These are phyloP conservation scores for Xylariaceae sp. DNA, from an alignment of 2,329 filamentous ascomycete genomes.

Conservation along the genomic window DNA sequence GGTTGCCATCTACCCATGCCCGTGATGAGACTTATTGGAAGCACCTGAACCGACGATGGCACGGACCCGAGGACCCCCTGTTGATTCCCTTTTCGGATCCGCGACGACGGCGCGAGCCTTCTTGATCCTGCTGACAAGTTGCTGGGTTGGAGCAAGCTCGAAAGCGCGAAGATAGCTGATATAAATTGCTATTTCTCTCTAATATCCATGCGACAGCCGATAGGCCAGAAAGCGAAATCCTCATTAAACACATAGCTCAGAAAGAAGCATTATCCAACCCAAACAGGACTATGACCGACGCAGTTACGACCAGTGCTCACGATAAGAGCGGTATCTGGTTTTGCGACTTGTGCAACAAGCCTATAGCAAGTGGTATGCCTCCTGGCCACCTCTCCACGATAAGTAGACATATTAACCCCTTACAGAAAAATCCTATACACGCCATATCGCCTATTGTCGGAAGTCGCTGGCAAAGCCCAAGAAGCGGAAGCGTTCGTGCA, in stretches of 20 bases:
- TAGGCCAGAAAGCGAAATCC: neutral
- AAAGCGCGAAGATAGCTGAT: too few species aligned
- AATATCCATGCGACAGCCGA: neutral
- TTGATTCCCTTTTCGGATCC: too few species aligned
- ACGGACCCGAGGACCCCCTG: too few species aligned
- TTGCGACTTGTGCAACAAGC: slow-evolving; percentile 35
- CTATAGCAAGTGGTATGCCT: slow-evolving; percentile 32
- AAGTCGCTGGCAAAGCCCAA: slow-evolving; percentile 27
- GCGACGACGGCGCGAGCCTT: too few species aligned
- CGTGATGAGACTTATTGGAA: too few species aligned
- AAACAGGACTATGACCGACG: slow-evolving; percentile 9
- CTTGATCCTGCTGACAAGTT: too few species aligned
- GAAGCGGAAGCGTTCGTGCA: slow-evolving; percentile 36
- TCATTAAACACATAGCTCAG: too few species aligned
- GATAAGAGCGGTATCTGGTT: slow-evolving; percentile 25
- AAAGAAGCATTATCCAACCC: too few species aligned
- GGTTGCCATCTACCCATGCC: too few species aligned
- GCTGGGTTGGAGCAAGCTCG: too few species aligned
- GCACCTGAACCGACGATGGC: too few species aligned
- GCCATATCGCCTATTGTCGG: slow-evolving; percentile 37
- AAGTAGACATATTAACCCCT: neutral
- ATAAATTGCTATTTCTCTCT: too few species aligned
- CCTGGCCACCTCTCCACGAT: neutral
- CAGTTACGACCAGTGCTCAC: slow-evolving; percentile 2
- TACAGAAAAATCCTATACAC: slow-evolving; percentile 34